Evolutionary conservation across 2,329 filamentous ascomycete species (phyloP).

Genomic region (Aureobasidium sp.): DNA sequence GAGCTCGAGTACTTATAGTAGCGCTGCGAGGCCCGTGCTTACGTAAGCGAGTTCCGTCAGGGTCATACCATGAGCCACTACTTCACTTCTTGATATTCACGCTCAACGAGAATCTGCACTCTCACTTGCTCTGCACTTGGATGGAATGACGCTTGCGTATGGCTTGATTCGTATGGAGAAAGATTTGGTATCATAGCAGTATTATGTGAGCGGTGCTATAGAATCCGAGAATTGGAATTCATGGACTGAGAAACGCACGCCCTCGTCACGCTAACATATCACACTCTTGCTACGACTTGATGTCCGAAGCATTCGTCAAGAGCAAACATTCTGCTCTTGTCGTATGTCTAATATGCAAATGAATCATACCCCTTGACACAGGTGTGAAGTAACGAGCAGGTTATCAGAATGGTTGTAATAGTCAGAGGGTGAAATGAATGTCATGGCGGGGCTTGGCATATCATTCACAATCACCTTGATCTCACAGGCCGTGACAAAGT

Average conservation of each 20-base stretch:
- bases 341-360: not conserved
- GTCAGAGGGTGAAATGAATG: not conserved
- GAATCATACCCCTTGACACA: not conserved
- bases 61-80: not conserved
- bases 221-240: too few relatives aligned
- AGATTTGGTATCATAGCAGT: too few relatives aligned
- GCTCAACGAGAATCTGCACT: not conserved
- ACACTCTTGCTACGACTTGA: too few relatives aligned
- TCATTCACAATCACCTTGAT: constrained; percentile 1
- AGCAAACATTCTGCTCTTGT: not conserved
- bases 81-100: not conserved
- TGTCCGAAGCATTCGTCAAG: not conserved
- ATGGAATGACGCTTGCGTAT: too few relatives aligned
- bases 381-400: not conserved
- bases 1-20: not conserved
- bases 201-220: too few relatives aligned
- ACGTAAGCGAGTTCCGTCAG: not conserved
- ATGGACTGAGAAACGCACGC: too few relatives aligned
- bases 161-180: too few relatives aligned
- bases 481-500: not conserved
- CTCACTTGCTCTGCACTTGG: not conserved
- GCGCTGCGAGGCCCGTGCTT: not conserved
- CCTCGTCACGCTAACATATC: too few relatives aligned
- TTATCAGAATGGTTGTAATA: not conserved
- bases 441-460: not conserved